These are phyloP conservation scores for Anthracocystis panici-leucophaei DNA, from an alignment of 1,284 basidiomycete species.

Conservation along the genomic window DNA sequence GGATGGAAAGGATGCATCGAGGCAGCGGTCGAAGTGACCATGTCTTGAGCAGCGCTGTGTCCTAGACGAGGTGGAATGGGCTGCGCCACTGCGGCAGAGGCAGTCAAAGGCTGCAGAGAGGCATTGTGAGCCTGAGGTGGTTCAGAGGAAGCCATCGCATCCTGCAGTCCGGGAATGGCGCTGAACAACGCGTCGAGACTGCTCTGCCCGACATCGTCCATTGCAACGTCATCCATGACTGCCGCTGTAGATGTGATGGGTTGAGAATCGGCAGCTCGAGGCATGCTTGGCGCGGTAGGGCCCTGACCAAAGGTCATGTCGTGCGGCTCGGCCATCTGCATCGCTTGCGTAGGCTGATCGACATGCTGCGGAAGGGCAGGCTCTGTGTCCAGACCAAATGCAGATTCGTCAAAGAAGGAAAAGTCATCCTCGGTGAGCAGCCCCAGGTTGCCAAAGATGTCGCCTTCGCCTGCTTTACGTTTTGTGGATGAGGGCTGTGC, in stretches of 20 bases:
- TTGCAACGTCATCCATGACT: constrained; percentile 25
- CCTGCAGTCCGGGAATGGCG: constrained; percentile 38
- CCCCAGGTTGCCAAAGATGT: constrained; percentile 47
- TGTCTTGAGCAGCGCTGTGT: constrained; percentile 5
- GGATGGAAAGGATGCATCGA: constrained; percentile 22
- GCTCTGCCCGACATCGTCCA: constrained; percentile 34
- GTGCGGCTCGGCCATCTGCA: constrained; percentile 1
- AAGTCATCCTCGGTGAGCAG: constrained; percentile 66
- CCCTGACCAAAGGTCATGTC: constrained; percentile 4
- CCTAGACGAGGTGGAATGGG: neutral
- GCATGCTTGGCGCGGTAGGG: neutral
- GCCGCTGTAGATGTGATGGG: constrained; percentile 5
- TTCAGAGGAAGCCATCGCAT: constrained; percentile 25
- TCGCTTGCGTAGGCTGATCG: neutral
- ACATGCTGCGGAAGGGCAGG: constrained; percentile 4
- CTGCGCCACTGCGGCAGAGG: neutral
- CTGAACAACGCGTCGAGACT: constrained; percentile 43
- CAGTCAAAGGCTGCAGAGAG: neutral
- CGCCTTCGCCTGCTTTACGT: constrained; percentile 40
- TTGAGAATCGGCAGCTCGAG: neutral
- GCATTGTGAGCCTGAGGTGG: constrained; percentile 12
- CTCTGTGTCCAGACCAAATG: constrained; percentile 34
- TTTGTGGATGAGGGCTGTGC: constrained; percentile 18
- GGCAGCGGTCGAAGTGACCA: neutral
- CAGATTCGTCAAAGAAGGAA: constrained; percentile 62